Evolutionary conservation across 2,329 filamentous ascomycete genomes (phyloP).

Genomic region (Colletotrichum chrysophilum): DNA sequence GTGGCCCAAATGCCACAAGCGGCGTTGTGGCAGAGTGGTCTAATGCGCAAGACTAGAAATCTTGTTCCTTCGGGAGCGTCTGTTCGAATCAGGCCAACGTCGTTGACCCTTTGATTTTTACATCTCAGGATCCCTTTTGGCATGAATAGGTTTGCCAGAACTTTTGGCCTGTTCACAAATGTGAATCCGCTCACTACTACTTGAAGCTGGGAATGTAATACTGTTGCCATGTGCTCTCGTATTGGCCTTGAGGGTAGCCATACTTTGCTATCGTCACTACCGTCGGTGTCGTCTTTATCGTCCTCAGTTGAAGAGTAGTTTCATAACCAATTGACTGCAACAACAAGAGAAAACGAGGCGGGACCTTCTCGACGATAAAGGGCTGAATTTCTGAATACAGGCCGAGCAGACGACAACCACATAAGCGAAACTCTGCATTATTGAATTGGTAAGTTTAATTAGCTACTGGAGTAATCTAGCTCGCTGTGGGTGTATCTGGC

Average conservation of each 20-base stretch:
- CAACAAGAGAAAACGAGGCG: not conserved
- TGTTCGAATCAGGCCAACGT: slow-evolving; percentile 22
- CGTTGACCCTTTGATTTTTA: not conserved
- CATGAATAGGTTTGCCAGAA: not conserved
- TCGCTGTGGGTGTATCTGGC: slow-evolving; percentile 1
- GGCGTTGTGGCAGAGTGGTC: slow-evolving; percentile 22
- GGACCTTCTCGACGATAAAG: not conserved
- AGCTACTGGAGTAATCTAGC: slow-evolving; percentile 14
- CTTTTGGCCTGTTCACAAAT: not conserved
- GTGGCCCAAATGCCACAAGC: rapidly evolving
- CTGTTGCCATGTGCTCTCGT: too few species aligned
- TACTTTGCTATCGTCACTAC: too few species aligned
- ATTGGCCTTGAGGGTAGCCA: too few species aligned
- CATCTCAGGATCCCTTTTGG: not conserved
- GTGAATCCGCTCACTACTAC: too few species aligned
- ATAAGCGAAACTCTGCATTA: not conserved
- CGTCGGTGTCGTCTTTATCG: not conserved
- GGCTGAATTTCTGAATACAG: not conserved
- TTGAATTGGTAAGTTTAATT: slow-evolving; percentile 10
- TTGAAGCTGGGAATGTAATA: too few species aligned
- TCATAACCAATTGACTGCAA: not conserved
- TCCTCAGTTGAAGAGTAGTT: not conserved
- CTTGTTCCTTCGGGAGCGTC: slow-evolving; percentile 22
- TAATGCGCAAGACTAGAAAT: slow-evolving; percentile 23
- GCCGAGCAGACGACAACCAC: not conserved